Percentiles rank a stretch among this genome's conserved stretches.
phyloP scores from a whole-genome alignment of 768 basidiomycete species.

The Tubosaeta sp. region DNA sequence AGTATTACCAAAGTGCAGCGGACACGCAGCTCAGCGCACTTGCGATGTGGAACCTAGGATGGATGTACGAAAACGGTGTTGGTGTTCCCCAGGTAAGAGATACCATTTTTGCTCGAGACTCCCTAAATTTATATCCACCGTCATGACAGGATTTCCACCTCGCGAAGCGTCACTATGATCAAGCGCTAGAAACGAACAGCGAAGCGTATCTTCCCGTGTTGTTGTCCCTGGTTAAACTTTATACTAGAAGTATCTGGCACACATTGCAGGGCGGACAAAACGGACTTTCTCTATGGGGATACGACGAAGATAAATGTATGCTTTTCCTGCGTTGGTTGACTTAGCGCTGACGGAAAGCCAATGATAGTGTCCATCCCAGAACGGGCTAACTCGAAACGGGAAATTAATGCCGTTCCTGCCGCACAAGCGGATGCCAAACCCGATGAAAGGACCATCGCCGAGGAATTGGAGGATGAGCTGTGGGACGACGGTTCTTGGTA shows the following conservation, averaged over 20 bases:
- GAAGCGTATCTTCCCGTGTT: slow-evolving; percentile 89
- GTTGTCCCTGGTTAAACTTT: slow-evolving; percentile 77
- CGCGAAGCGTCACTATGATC: slow-evolving; percentile 93
- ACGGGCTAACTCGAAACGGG: slow-evolving; percentile 15
- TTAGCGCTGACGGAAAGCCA: slow-evolving; percentile 7
- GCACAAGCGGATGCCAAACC: slow-evolving; percentile 1
- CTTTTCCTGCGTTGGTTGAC: background rate
- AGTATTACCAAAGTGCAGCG: slow-evolving; percentile 92
- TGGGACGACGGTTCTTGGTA: slow-evolving; percentile 71
- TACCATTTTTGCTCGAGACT: background rate
- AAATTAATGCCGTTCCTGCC: slow-evolving; percentile 21
- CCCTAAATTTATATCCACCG: background rate
- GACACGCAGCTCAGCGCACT: slow-evolving; percentile 90
- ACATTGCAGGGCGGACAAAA: slow-evolving; percentile 67
- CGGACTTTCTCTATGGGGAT: slow-evolving; percentile 63
- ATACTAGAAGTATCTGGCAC: slow-evolving; percentile 81
- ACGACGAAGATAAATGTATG: slow-evolving; percentile 45
- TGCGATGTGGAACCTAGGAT: slow-evolving; percentile 97
- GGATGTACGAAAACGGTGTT: slow-evolving; percentile 98
- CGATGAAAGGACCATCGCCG: slow-evolving; percentile 9
- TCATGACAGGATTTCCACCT: slow-evolving; percentile 81
- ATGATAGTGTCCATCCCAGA: slow-evolving; percentile 23
- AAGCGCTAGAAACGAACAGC: slow-evolving; percentile 78
- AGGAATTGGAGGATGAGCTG: slow-evolving; percentile 27
- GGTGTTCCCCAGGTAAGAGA: slow-evolving; percentile 77